Conservation (phyloP, 2,329 filamentous ascomycete genomes). For the Clonostachys solani region DNA sequence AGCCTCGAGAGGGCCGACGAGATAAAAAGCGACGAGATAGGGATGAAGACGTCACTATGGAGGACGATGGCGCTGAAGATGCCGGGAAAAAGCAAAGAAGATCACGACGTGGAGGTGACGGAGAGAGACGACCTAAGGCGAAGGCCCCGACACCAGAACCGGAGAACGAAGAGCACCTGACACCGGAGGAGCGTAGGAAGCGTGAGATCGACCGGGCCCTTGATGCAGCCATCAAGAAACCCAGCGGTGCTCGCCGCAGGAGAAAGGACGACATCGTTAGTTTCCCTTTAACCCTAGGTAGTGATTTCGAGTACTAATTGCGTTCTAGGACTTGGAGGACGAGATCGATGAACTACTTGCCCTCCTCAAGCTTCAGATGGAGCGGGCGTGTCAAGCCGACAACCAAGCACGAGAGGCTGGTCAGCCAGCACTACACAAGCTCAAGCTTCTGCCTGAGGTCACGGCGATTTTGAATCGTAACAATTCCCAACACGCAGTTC, state of each 20-base stretch:
- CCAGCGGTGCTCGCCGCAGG: conserved; percentile 57
- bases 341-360: conserved; percentile 89
- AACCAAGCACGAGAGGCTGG: conserved; percentile 75
- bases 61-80: conserved; percentile 41
- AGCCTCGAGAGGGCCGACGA: conserved; percentile 69
- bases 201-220: conserved; percentile 83
- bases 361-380: conserved; percentile 84
- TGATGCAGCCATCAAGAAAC: conserved; percentile 82
- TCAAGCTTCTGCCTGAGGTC: conserved; percentile 90
- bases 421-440: conserved; percentile 84
- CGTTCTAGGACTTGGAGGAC: conserved; percentile 73
- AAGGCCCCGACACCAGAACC: conserved; percentile 46
- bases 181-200: conserved; percentile 79
- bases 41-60: conserved; percentile 42
- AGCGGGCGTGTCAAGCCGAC: conserved; percentile 81
- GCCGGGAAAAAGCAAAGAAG: conserved; percentile 40
- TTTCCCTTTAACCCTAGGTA: conserved; percentile 8
- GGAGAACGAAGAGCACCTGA: conserved; percentile 73
- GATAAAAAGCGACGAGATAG: conserved; percentile 58
- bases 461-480: conserved; percentile 85
- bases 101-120: conserved; percentile 37
- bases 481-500: conserved; percentile 75
- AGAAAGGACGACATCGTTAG: conserved; percentile 86
- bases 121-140: conserved; percentile 41
- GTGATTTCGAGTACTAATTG: not conserved